Evolutionary conservation across 108 stramenopile species (phyloP).

Genomic region (Pseudonitzschia pungens): DNA sequence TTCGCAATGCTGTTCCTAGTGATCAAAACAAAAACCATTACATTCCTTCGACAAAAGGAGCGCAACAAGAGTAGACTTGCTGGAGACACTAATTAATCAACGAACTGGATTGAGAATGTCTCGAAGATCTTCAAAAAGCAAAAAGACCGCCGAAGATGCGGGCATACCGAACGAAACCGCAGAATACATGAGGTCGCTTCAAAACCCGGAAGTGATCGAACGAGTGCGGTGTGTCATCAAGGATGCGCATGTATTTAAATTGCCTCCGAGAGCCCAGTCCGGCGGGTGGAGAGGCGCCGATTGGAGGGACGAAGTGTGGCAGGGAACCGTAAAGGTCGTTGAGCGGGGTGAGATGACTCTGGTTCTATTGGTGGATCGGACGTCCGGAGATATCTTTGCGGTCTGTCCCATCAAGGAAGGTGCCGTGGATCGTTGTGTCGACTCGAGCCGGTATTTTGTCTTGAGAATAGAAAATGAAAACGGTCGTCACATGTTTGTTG

Average conservation of each 20-base stretch:
- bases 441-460: constrained; percentile 91
- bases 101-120: background rate
- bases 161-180: constrained; percentile 63
- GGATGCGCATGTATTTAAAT: constrained; percentile 89
- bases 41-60: background rate
- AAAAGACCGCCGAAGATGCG: constrained; percentile 49
- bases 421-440: constrained; percentile 88
- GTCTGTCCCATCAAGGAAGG: constrained; percentile 83
- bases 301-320: constrained; percentile 90
- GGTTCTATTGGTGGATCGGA: constrained; percentile 71
- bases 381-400: constrained; percentile 78
- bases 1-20: too few species aligned
- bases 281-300: constrained; percentile 90
- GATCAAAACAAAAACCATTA: too few species aligned
- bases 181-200: constrained; percentile 50
- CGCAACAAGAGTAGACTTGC: too few species aligned
- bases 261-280: constrained; percentile 73
- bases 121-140: constrained; percentile 10
- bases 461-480: constrained; percentile 89
- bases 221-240: constrained; percentile 69
- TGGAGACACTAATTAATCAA: background rate
- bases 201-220: constrained; percentile 70
- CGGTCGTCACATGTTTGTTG: constrained; percentile 95
- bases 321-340: constrained; percentile 88
- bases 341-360: constrained; percentile 81